Evolutionary conservation across 768 basidiomycete genomes (phyloP).

Genomic region (Mycena alexandri): DNA sequence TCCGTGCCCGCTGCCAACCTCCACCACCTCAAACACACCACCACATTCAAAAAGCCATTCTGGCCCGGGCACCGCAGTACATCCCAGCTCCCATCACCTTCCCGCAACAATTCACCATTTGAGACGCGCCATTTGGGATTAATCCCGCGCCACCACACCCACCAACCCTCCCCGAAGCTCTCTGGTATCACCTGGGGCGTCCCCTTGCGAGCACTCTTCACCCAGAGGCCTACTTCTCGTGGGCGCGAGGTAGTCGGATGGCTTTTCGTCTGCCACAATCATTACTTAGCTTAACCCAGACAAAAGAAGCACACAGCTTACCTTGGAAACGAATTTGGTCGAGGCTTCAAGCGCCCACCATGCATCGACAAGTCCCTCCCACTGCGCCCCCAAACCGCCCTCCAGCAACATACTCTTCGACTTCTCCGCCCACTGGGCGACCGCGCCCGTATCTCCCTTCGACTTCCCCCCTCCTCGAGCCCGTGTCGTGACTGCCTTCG

Average conservation of each 20-base stretch:
- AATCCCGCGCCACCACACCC: slow-evolving; percentile 4
- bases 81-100: not conserved
- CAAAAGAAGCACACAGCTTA: too few species aligned
- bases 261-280: too few species aligned
- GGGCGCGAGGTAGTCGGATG: not conserved
- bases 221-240: not conserved
- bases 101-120: not conserved
- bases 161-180: not conserved
- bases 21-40: slow-evolving; percentile 17
- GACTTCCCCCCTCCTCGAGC: not conserved
- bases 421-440: not conserved
- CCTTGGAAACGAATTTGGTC: not conserved
- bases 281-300: too few species aligned
- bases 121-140: slow-evolving; percentile 5
- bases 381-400: not conserved
- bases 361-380: not conserved
- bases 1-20: not conserved
- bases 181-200: not conserved
- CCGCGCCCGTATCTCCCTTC: not conserved
- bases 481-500: not conserved
- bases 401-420: not conserved
- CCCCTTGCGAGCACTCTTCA: not conserved
- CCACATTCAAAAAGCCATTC: slow-evolving; percentile 4
- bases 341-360: slow-evolving; percentile 10
- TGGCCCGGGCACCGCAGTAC: not conserved